Percentiles rank a stretch among this genome's conserved stretches.
Conservation (phyloP, 352 stramenopile genomes). For the Pythium grandisporangium region DNA sequence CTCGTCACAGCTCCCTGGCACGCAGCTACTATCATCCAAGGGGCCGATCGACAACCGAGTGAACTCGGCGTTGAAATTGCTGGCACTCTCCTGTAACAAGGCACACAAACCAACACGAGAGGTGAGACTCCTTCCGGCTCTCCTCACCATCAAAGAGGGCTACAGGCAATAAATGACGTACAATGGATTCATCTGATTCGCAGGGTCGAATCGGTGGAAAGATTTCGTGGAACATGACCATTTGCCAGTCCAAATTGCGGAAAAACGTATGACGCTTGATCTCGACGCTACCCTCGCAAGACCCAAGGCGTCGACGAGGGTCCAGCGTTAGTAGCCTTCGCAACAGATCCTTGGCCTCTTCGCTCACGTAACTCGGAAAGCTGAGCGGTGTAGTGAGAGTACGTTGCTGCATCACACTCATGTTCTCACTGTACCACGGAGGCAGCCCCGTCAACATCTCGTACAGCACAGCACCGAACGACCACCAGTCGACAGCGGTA, state of each 20-base stretch:
- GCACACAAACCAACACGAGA: not conserved
- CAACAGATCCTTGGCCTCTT: slow-evolving; percentile 39
- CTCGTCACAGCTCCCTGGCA: slow-evolving; percentile 24
- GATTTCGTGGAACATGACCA: slow-evolving; percentile 47
- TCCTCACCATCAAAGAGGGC: too few relatives aligned
- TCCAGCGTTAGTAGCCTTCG: slow-evolving; percentile 33
- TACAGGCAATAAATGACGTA: too few relatives aligned
- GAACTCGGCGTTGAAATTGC: slow-evolving; percentile 86
- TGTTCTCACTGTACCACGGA: slow-evolving; percentile 67
- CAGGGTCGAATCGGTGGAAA: slow-evolving; percentile 64
- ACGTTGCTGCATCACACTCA: slow-evolving; percentile 28
- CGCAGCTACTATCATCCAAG: slow-evolving; percentile 25
- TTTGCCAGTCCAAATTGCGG: slow-evolving; percentile 47
- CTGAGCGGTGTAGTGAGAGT: slow-evolving; percentile 42
- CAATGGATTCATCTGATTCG: slow-evolving; percentile 23
- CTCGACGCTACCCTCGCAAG: slow-evolving; percentile 30
- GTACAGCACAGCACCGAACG: slow-evolving; percentile 65
- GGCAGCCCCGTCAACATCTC: slow-evolving; percentile 71
- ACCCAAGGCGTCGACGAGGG: slow-evolving; percentile 41
- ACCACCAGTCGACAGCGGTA: slow-evolving; percentile 76
- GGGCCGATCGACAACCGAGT: slow-evolving; percentile 47
- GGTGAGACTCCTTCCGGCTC: too few relatives aligned
- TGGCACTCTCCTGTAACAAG: slow-evolving; percentile 32
- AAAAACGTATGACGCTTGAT: slow-evolving; percentile 66
- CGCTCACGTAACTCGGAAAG: slow-evolving; percentile 44